Percentiles rank a stretch among this genome's conserved stretches.
These are phyloP conservation scores for Cicer pinnatifidum DNA, from an alignment of 306 rosid species.

Conservation along the genomic window DNA sequence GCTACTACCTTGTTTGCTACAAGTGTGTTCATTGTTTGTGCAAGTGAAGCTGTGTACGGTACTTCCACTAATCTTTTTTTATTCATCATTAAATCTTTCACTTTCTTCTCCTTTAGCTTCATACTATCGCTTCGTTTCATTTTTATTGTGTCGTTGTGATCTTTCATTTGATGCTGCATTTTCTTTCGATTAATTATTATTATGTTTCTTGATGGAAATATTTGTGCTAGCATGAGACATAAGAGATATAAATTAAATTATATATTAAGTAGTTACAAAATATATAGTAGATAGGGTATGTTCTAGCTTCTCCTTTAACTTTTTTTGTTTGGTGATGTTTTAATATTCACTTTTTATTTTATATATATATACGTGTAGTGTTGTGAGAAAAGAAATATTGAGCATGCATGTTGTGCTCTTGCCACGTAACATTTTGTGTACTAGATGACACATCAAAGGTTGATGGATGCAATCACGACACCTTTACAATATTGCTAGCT, in stretches of 20 bases:
- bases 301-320: neutral
- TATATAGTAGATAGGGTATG: neutral
- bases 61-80: constrained; percentile 81
- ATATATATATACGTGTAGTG: constrained; percentile 33
- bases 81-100: constrained; percentile 63
- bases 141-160: neutral
- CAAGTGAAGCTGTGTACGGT: constrained; percentile 82
- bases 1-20: constrained; percentile 79
- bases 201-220: neutral
- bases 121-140: constrained; percentile 44
- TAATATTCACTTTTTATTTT: neutral
- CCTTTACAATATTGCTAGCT: neutral
- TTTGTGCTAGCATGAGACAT: constrained; percentile 12
- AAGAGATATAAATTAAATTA: neutral
- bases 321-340: neutral
- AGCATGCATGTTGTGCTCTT: constrained; percentile 32
- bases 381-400: neutral
- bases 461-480: constrained; percentile 29
- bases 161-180: constrained; percentile 49
- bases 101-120: constrained; percentile 55
- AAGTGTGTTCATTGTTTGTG: constrained; percentile 71
- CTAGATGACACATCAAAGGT: constrained; percentile 37
- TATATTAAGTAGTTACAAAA: neutral
- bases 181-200: neutral
- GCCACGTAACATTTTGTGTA: constrained; percentile 35